phyloP scores from a whole-genome alignment of 75 land plant species.

The Cupressus sempervirens region DNA sequence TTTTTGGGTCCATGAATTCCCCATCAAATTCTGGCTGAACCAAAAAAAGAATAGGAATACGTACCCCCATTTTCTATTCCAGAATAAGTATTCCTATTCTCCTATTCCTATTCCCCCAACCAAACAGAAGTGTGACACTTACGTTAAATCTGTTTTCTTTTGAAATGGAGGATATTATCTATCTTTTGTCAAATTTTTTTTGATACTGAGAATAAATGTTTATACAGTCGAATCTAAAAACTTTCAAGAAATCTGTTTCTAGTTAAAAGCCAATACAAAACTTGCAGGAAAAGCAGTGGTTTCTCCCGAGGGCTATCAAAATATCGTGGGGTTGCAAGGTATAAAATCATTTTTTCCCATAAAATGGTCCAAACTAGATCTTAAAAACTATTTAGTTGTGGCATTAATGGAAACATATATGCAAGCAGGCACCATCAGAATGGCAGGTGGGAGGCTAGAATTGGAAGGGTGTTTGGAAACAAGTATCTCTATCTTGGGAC shows the following conservation, averaged over 20 bases:
- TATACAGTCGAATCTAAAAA: no score
- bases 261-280: not conserved
- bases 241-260: no score
- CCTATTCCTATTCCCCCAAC: no score
- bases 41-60: no score
- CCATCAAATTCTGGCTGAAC: no score
- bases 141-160: not conserved
- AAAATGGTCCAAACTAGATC: no score
- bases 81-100: no score
- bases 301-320: slow-evolving; percentile 80
- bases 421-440: slow-evolving; percentile 57
- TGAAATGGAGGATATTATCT: not conserved
- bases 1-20: no score
- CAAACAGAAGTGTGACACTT: no score
- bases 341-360: not conserved
- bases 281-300: slow-evolving; percentile 60
- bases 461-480: slow-evolving; percentile 71
- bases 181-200: not conserved
- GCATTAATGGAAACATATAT: not conserved
- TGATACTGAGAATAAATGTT: not conserved
- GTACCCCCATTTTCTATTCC: no score
- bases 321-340: slow-evolving; percentile 74
- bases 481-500: slow-evolving; percentile 74
- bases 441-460: slow-evolving; percentile 79
- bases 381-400: not conserved